These are phyloP conservation scores for Buxus sempervirens DNA, from an alignment of 164 flowering plant genomes.

Conservation along the genomic window DNA sequence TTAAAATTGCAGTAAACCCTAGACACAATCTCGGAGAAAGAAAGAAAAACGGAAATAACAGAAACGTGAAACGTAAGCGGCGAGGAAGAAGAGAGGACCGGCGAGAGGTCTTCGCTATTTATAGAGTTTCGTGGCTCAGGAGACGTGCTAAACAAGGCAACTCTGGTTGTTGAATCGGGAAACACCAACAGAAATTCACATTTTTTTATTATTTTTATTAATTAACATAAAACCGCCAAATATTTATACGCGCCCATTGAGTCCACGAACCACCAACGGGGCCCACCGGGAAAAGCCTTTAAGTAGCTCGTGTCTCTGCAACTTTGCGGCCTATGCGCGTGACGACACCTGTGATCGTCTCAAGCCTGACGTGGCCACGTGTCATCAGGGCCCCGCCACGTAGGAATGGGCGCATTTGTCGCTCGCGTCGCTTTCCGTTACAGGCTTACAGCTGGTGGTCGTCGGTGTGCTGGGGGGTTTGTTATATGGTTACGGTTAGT, in stretches of 20 bases:
- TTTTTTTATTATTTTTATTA: neutral
- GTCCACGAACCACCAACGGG: neutral
- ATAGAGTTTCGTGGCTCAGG: constrained; percentile 19
- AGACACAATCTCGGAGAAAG: neutral
- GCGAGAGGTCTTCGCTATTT: constrained; percentile 21
- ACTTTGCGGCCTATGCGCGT: neutral
- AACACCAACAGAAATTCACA: constrained; percentile 17
- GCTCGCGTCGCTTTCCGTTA: constrained; percentile 17
- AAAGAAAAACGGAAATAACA: neutral
- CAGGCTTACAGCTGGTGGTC: constrained; percentile 11
- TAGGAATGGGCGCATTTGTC: neutral
- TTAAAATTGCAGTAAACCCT: constrained; percentile 5
- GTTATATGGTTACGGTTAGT: neutral
- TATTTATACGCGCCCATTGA: neutral
- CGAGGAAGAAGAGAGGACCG: neutral
- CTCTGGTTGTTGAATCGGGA: constrained; percentile 34
- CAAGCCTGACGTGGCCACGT: constrained; percentile 16
- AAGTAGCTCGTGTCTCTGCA: neutral
- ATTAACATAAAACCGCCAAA: neutral
- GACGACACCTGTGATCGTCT: constrained; percentile 18
- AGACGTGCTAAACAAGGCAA: constrained; percentile 29
- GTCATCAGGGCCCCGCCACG: constrained; percentile 6
- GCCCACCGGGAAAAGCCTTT: neutral
- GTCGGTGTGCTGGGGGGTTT: neutral
- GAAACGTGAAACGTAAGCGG: neutral